Base-by-base conservation (phyloP, 495 filamentous ascomycete genomes). In the Podospora fimiseda region DNA sequence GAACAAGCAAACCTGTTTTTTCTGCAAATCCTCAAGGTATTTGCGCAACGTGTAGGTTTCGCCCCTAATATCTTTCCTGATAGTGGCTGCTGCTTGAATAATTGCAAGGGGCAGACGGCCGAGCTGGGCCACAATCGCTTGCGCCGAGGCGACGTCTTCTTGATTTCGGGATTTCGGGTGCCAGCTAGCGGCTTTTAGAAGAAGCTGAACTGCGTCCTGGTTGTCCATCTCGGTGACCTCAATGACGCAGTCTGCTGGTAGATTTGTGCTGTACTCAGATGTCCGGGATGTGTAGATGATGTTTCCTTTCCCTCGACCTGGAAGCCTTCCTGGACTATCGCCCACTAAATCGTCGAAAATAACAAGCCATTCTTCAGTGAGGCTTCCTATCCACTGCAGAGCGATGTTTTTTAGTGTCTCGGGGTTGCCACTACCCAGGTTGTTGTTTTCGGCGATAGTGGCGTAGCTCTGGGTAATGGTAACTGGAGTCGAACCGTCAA, bases 51-150 rank as follows among this genome's bases (percentile, higher is more conserved):
- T 23, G 11, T 33, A 33, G 1, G 3, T 1, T 3, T 22, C 43
- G 3, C 8, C 23, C 53, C 33, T 51, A 9, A 7, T 2, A 4
- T 4, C 9, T 4, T 51, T 24, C 19, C 46, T 27, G 11, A 65
- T 55, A 15, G 42, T 54, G 1, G 50, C 56, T 8, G 48, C 62
- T 2, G 57, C 57, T 20, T 59, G 49, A n/a, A 55, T 55, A 15
- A 66, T 50, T 2, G 57, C 63, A 6, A 63, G 53, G 1, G 63
- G 60, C 3, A 66, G 45, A 39, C 21, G 57, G 0, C 52, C 63
- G 1, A 66, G 51, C 19, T 58, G 53, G 3, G 11, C 9, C 0
- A 61, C 59, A 13, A 61, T 57, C 0, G 3, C 22, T 13, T 47
- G 8, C 1, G 49, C 51, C 2, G 9, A 3, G 1, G 5, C 2